Evolutionary conservation across 2,329 filamentous ascomycete species (phyloP).

Genomic region (Oidium heveae): DNA sequence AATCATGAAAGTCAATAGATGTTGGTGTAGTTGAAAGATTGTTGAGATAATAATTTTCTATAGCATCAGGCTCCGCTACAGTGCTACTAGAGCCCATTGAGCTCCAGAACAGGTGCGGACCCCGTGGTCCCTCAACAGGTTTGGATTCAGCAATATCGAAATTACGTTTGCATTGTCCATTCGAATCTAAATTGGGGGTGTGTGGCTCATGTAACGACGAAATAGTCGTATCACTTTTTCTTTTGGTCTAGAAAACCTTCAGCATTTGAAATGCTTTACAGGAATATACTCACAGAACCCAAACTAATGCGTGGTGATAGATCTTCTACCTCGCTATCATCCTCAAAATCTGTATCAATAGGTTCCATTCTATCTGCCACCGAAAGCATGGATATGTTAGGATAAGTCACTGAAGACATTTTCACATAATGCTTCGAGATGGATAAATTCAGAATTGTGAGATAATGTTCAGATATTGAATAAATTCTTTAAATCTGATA

Average conservation of each 20-base stretch:
- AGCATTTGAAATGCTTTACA: slow-evolving; percentile 3
- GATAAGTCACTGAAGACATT: not conserved
- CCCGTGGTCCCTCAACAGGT: slow-evolving; percentile 53
- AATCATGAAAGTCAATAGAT: not conserved
- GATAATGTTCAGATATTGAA: too few relatives aligned
- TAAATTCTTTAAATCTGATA: too few relatives aligned
- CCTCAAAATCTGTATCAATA: slow-evolving; percentile 52
- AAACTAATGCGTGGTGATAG: slow-evolving; percentile 42
- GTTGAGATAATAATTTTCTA: not conserved
- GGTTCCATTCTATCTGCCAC: slow-evolving; percentile 12
- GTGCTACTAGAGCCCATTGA: slow-evolving; percentile 35
- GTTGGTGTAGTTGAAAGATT: not conserved
- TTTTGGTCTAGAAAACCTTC: slow-evolving; percentile 26
- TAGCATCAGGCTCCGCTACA: slow-evolving; percentile 19
- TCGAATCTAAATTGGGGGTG: slow-evolving; percentile 42
- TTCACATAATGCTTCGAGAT: too few relatives aligned
- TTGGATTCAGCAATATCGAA: slow-evolving; percentile 31
- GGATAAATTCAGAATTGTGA: too few relatives aligned
- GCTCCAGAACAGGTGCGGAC: slow-evolving; percentile 64
- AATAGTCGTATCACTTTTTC: slow-evolving; percentile 60
- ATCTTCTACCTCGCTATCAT: slow-evolving; percentile 27
- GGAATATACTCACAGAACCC: slow-evolving; percentile 35
- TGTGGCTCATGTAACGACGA: slow-evolving; percentile 67
- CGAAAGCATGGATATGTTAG: not conserved
- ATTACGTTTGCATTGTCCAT: slow-evolving; percentile 32